Percentiles rank a stretch among this genome's conserved stretches.
Evolutionary conservation across 495 filamentous ascomycete species (phyloP).

Genomic region (Aspergillus affinis): DNA sequence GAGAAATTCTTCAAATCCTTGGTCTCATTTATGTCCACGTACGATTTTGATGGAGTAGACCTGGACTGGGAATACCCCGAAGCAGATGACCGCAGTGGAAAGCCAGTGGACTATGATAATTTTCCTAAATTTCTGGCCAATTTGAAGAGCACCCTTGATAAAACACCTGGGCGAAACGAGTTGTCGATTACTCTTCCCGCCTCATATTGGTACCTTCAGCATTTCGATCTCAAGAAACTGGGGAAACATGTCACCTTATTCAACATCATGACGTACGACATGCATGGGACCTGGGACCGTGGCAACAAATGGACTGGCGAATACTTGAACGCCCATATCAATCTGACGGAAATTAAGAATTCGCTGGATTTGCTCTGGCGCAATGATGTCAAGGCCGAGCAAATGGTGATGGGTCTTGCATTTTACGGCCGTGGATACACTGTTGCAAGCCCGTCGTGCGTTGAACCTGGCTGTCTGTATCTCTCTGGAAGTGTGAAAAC

Average conservation of each 20-base stretch:
- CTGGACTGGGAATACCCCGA: conserved; percentile 60
- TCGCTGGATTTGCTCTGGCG: conserved; percentile 41
- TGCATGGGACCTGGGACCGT: conserved; percentile 40
- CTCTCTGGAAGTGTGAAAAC: conserved; percentile 22
- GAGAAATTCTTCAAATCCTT: conserved; percentile 46
- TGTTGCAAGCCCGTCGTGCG: conserved; percentile 20
- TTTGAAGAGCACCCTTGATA: conserved; percentile 36
- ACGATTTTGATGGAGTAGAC: conserved; percentile 57
- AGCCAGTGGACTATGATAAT: conserved; percentile 39
- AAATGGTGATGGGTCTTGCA: conserved; percentile 41
- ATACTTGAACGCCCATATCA: conserved; percentile 31
- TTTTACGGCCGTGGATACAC: conserved; percentile 39
- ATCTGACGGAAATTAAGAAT: conserved; percentile 39
- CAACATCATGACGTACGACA: conserved; percentile 51
- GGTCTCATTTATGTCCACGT: conserved; percentile 40
- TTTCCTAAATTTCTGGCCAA: conserved; percentile 41
- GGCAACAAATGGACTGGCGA: conserved; percentile 21
- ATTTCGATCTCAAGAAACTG: conserved; percentile 43
- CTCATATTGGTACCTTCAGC: conserved; percentile 43
- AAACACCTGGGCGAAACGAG: conserved; percentile 26
- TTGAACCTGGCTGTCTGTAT: conserved; percentile 27
- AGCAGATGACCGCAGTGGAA: conserved; percentile 38
- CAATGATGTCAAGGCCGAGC: conserved; percentile 27
- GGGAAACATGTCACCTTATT: conserved; percentile 46
- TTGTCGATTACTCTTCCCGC: conserved; percentile 41